Base-by-base conservation (phyloP, 148 eudicot genomes). In the Arctostaphylos glauca region DNA sequence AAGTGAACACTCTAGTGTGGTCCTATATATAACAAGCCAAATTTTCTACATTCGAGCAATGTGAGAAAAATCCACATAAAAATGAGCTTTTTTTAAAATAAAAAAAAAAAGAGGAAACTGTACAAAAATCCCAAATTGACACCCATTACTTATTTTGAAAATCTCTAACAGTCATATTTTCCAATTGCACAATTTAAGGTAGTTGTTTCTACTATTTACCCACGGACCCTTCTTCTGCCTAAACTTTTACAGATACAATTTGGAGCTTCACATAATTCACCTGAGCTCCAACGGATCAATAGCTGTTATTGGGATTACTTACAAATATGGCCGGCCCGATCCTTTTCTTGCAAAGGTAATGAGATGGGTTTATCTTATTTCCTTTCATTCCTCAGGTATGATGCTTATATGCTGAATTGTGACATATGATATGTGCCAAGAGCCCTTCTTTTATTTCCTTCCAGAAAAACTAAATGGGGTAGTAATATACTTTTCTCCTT, bases 241-340 rank as follows among this genome's bases (percentile, higher is more conserved):
- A 73, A 62, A 6, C 9, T 74, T 64, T 76, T 52, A 3, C 83
- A 87, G 87, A 5, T 83, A 31, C 78, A 16, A 77, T 5, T 46
- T 85, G 82, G 89, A 87, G 80, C 72, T 74, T 47, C 89, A 89
- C 62, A 9, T 87, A 8, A 80, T 89, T 84, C 91, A 89, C 68
- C 56, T 4, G n/a, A 86, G 70, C 72, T 5, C 76, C 38, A 21
- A 41, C 4, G 43, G 67, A 9, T 31, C 23, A 2, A 52, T 46
- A 48, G 87, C 91, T 73, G 89, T 89, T 49, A 19, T 85, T 75
- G 89, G 80, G 12, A 78, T 89, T 76, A 64, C 76, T 16, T 87
- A 83, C 76, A 85, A 81, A 53, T 19, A 84, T 68, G 87, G 91
- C 21, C 54, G 13, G 9, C 81, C 87, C 3, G 88, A 89, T 81